Conservation (phyloP, 108 stramenopile genomes). For the Nannochloropsis gaditana region DNA sequence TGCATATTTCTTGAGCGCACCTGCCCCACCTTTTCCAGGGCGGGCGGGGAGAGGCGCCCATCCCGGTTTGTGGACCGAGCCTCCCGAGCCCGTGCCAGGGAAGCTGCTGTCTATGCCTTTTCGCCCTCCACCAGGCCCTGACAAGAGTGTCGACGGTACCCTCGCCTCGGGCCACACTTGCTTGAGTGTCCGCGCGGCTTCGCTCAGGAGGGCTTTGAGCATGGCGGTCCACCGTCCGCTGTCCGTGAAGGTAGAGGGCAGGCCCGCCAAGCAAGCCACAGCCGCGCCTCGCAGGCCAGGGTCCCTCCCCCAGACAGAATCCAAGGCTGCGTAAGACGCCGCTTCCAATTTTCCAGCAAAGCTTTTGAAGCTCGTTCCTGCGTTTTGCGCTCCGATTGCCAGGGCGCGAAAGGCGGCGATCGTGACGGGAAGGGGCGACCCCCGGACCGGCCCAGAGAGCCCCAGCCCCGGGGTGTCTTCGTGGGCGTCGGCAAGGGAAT, state of each 20-base stretch:
- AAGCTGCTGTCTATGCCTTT: neutral
- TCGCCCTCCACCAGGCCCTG: neutral
- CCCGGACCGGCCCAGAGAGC: too few species aligned
- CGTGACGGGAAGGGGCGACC: neutral
- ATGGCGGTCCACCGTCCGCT: neutral
- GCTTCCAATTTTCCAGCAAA: slow-evolving; percentile 6
- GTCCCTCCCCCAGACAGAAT: neutral
- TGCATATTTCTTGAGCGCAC: neutral
- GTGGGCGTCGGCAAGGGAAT: neutral
- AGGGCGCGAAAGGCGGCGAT: neutral
- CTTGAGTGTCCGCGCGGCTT: slow-evolving; percentile 1
- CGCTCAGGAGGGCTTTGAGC: neutral
- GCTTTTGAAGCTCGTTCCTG: slow-evolving; percentile 15
- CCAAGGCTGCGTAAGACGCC: neutral
- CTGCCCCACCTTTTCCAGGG: neutral
- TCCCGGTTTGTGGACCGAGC: neutral
- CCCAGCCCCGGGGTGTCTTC: neutral
- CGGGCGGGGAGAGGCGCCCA: neutral
- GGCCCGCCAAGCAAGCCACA: neutral
- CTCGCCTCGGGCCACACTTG: slow-evolving; percentile 10
- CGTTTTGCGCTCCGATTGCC: neutral
- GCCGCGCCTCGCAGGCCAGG: neutral
- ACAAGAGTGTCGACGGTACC: neutral
- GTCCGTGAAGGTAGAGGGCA: slow-evolving; percentile 15
- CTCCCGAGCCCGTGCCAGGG: neutral